These are phyloP conservation scores for Epichloe gansuensis DNA, from an alignment of 2,329 filamentous ascomycete genomes.

Conservation along the genomic window DNA sequence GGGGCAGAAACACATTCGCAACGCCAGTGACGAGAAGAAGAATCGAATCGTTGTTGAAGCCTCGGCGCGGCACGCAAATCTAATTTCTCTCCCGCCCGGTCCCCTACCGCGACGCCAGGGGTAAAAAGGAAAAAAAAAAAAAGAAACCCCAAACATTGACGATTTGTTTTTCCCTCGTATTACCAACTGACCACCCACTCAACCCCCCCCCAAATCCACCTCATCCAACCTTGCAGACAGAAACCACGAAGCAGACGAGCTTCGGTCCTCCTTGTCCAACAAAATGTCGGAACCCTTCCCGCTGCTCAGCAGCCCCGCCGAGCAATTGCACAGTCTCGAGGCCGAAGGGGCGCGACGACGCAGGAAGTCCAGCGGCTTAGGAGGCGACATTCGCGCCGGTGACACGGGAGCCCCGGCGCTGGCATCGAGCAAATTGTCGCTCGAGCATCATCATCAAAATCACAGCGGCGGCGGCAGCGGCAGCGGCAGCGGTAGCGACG, in stretches of 20 bases:
- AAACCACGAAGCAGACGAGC: background rate
- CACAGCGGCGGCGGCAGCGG: background rate
- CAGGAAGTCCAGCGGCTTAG: constrained; percentile 43
- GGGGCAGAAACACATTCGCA: too few species aligned
- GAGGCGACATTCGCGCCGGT: constrained; percentile 38
- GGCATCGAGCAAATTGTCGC: constrained; percentile 37
- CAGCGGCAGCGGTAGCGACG: constrained; percentile 5
- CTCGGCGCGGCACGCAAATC: background rate
- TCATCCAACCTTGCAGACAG: background rate
- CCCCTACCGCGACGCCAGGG: background rate
- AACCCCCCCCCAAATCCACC: background rate
- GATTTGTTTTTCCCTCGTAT: background rate
- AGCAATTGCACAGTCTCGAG: constrained; percentile 32
- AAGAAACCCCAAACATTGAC: too few species aligned
- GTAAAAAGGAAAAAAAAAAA: background rate
- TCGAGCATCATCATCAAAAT: constrained; percentile 12
- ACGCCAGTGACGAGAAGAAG: background rate
- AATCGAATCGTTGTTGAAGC: background rate
- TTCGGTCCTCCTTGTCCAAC: background rate
- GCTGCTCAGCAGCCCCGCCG: constrained; percentile 36
- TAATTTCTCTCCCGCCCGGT: background rate
- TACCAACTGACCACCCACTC: background rate
- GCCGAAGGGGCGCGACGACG: constrained; percentile 30
- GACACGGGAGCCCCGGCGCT: constrained; percentile 43
- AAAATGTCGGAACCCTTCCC: constrained; percentile 44